Evolutionary conservation across 345 rosid species (phyloP), one percentile per base, ranked within the genome.

Genomic region (Citrus australasica): DNA sequence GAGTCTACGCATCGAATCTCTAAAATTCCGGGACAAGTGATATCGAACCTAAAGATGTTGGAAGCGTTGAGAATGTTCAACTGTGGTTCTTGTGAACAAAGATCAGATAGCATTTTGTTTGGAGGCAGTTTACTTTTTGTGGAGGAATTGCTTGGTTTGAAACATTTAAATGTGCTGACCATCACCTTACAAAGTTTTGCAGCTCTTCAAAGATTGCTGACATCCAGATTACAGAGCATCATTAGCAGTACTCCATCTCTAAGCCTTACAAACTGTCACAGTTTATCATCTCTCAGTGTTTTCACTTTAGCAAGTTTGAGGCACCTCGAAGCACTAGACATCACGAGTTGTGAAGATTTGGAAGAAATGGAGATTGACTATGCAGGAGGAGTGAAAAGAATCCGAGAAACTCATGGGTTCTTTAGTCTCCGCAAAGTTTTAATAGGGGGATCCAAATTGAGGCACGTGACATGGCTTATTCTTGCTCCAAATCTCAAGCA

Each of bases 401-500:
- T 33, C 11, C 25, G 2, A 14, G 13, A 69, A 46, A 11, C 56
- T 40, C 33, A 6, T 1, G 32, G 22, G 46, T 69, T 69, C 11
- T 56, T 3, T 5, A 46, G 35, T 16, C 73, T 69, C 9, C 30
- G 0, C 0, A 4, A 6, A 5, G 58, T 69, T 24, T 2, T 30
- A 13, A 69, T 69, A 69, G 0, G 4, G 0, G 1, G 0, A 32
- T 42, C 35, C 27, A 24, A 9, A 0, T 1, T 40, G 14, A 58
- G n/a, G 38, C 78, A 81, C 7, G 11, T 84, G 75, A 78, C 78
- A 62, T 81, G 74, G 84, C 60, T 81, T 28, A 22, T 81, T 76
- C 58, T 66, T 27, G 81, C 79, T 24, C 84, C 74, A 53, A 72
- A 75, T 30, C 27, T 84, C 63, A 64, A 60, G 7, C 5, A 32